These are phyloP conservation scores for Chalciporus piperatus DNA, from an alignment of 768 basidiomycete genomes.

Conservation along the genomic window DNA sequence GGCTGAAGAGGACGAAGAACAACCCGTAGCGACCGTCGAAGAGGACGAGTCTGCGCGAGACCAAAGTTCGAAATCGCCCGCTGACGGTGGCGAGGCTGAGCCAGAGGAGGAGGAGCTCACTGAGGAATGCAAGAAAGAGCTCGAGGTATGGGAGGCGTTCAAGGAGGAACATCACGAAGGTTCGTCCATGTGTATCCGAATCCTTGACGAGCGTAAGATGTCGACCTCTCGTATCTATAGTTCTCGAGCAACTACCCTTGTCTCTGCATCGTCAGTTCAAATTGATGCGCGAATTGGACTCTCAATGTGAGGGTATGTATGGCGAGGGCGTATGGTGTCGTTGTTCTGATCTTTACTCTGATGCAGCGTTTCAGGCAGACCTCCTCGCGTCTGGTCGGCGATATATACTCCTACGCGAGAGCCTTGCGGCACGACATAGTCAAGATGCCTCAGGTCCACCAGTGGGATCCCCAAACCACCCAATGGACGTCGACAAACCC, in stretches of 20 bases:
- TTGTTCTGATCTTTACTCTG: conserved; percentile 3
- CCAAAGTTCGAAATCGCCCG: not conserved
- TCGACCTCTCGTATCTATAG: conserved; percentile 33
- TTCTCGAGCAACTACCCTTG: conserved; percentile 75
- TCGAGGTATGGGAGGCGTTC: conserved; percentile 69
- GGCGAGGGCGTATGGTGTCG: not conserved
- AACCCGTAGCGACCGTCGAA: conserved; percentile 15
- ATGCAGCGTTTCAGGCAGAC: conserved; percentile 38
- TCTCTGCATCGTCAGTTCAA: conserved; percentile 69
- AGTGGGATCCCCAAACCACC: not conserved
- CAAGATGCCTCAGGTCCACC: not conserved
- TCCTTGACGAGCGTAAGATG: not conserved
- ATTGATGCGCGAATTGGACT: conserved; percentile 71
- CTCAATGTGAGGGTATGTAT: conserved; percentile 53
- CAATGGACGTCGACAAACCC: not conserved
- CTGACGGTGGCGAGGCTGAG: not conserved
- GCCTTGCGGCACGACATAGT: conserved; percentile 16
- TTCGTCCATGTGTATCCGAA: conserved; percentile 22
- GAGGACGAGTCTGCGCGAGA: conserved; percentile 11
- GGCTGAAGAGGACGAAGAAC: conserved; percentile 31
- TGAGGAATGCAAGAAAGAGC: conserved; percentile 47
- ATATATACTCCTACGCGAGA: conserved; percentile 43
- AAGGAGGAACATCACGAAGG: conserved; percentile 82
- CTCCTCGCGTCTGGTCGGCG: conserved; percentile 44
- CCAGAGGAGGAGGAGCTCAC: conserved; percentile 9